phyloP scores from a whole-genome alignment of 192 early-diverging fungal genomes.

The Diversispora eburnea region DNA sequence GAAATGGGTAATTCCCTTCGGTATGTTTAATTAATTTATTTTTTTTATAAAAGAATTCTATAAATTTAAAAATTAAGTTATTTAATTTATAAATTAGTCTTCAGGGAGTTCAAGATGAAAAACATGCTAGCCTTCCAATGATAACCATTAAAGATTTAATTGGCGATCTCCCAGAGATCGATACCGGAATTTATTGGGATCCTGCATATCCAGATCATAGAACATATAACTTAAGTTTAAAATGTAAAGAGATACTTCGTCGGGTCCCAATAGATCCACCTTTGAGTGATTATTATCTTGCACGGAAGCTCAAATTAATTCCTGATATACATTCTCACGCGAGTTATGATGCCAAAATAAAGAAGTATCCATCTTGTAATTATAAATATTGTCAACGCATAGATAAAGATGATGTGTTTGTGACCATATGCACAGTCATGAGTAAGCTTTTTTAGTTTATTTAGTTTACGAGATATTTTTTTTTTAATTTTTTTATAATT shows the following conservation, averaged over 20 bases:
- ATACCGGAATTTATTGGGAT: conserved; percentile 17
- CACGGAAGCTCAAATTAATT: neutral
- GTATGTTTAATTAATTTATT: neutral
- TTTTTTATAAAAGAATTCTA: no score
- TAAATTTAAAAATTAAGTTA: no score
- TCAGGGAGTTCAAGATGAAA: neutral
- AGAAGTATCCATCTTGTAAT: neutral
- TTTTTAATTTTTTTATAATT: neutral
- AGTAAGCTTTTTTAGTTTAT: no score
- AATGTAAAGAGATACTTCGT: conserved; percentile 7
- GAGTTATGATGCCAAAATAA: conserved; percentile 7
- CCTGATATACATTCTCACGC: neutral
- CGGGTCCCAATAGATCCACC: neutral
- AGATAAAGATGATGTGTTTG: neutral
- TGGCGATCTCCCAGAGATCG: conserved; percentile 20
- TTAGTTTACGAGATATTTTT: neutral
- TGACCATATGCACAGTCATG: conserved; percentile 20
- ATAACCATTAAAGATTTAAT: conserved; percentile 20
- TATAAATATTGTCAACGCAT: conserved; percentile 26
- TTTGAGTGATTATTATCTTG: conserved; percentile 11
- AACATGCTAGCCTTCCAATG: conserved; percentile 18
- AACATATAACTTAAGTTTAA: neutral
- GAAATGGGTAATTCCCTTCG: neutral
- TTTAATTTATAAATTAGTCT: no score
- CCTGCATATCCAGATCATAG: conserved; percentile 21